Evolutionary conservation across 2,329 filamentous ascomycete species (phyloP), one percentile per base, ranked within the genome.

Genomic region (Magnaporthales sp.): DNA sequence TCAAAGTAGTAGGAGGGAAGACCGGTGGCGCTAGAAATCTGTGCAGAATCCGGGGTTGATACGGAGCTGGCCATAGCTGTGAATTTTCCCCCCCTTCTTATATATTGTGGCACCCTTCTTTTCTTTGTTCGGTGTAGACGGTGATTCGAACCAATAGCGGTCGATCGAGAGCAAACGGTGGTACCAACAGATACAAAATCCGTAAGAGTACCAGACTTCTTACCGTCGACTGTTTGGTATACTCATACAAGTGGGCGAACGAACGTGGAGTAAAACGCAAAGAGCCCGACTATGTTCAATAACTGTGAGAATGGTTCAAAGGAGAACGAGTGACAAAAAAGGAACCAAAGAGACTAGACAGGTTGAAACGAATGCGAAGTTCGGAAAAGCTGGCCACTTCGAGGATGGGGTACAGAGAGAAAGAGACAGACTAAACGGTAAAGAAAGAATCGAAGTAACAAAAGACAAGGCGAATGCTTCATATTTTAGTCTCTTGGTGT

Each of bases 1-100:
- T 64, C 32, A 13, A 60, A 51, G 31, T 51, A 29, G 24, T 65
- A 75, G 70, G 19, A 70, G 71, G 54, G 32, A 64, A 51, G 62
- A 19, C 62, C 32, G 62, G 24, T 31, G 27, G 27, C 60, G 26
- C 15, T 69, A 11, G 38, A 15, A 19, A 11, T 24, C 19, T 60
- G 26, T 27, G 11, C 56, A 15, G 24, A 60, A 24, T 26, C 56
- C 27, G 56, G 56, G 26, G 56, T 60, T 60, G 56, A 29, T 60
- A 27, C 24, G 13, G 56, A 60, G 19, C 24, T 60, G 26, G 56
- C 56, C 56, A 60, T 60, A 11, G 56, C 10, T 19, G 26, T 29
- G 8, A 11, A 29, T n/a, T 15, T 60, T 26, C 3, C 4, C 19
- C 8, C 22, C 24, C 11, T 24, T 26, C 4, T 60, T 11, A 7